Conservation (phyloP, 2,329 filamentous ascomycete genomes). For the Talaromyces sp. region DNA sequence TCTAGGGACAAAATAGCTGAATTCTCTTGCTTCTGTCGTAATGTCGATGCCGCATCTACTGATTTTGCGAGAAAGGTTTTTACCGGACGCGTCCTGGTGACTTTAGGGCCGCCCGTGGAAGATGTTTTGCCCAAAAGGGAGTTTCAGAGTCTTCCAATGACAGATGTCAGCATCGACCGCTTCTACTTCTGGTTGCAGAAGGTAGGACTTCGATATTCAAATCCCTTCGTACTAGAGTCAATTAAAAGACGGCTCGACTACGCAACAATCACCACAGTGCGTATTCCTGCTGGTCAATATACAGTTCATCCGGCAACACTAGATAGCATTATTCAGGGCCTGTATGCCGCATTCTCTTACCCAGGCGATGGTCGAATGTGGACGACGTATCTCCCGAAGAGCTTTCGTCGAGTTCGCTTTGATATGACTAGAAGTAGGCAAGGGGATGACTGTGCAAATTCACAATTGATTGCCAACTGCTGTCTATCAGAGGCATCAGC, state of each 20-base stretch:
- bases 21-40: neutral
- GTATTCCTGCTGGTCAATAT: conserved; percentile 18
- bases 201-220: conserved; percentile 22
- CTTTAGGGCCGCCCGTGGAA: neutral
- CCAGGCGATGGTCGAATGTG: conserved; percentile 12
- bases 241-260: conserved; percentile 18
- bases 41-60: neutral
- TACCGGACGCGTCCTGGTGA: neutral
- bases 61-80: neutral
- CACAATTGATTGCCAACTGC: neutral
- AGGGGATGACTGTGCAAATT: neutral
- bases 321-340: conserved; percentile 7
- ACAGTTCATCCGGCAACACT: conserved; percentile 10
- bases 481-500: neutral
- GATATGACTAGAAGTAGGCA: neutral
- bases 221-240: conserved; percentile 17
- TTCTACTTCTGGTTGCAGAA: conserved; percentile 4
- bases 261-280: neutral
- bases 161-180: neutral
- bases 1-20: neutral
- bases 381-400: conserved; percentile 19
- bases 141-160: neutral
- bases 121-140: neutral
- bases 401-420: neutral
- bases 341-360: conserved; percentile 13